Base-by-base conservation (phyloP, 345 rosid genomes). In the Salix arbutifolia region DNA sequence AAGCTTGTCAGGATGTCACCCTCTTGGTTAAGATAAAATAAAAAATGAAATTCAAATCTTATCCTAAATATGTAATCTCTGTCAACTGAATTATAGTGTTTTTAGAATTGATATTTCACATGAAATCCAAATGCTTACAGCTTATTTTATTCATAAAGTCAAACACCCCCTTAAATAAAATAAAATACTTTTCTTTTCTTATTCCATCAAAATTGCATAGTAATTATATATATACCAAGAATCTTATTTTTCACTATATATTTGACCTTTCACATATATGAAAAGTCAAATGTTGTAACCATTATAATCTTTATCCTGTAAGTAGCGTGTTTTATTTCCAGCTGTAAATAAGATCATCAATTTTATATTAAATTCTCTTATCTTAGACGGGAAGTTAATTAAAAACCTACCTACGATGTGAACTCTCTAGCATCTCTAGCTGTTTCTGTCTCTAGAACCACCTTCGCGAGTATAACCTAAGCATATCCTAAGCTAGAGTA, bases 401-500 rank as follows among this genome's bases (percentile, higher is more conserved):
- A 42, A 12, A 8, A 42, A 5, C 77, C 77, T 28, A 70, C 48
- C 62, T 28, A 42, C n/a, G 52, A 40, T 65, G 37, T 1, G 68
- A 23, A 65, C 68, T 53, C 5, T 23, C 37, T 71, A 30, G 40
- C 42, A 12, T 6, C 9, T 19, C 67, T 28, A 8, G 40, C 38
- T 28, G 69, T 31, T 21, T 33, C 50, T 13, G 37, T 31, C 21
- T 21, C 40, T 70, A 50, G 65, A 44, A 31, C n/a, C 7, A 46
- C 31, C 42, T 6, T 30, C 74, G 70, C 77, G 83, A 38, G 81
- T 79, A 46, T 23, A 28, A 53, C 18, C 68, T 52, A 77, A 70
- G 83, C 65, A 74, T 74, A 40, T 42, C 77, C 26, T 14, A 25
- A 19, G 26, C 42, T 25, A 65, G 31, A 69, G 52, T 8, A 33